phyloP scores from a whole-genome alignment of 1,284 basidiomycete species.

The Vanrija sp. region DNA sequence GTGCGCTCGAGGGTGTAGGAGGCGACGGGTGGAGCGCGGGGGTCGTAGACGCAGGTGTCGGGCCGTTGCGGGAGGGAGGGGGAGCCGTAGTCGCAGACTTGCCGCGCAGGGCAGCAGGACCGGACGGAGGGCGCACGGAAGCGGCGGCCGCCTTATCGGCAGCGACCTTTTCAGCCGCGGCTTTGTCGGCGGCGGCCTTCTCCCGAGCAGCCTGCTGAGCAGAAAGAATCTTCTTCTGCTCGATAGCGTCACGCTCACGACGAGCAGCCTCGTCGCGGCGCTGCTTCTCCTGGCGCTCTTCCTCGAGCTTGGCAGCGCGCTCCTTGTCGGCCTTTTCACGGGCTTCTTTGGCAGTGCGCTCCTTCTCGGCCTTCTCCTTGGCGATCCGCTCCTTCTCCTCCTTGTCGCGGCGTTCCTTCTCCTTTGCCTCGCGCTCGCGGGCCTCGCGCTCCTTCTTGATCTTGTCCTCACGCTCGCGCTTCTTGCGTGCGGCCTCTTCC shows the following conservation, averaged over 20 bases:
- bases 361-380: slow-evolving; percentile 63
- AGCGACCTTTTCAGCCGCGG: slow-evolving; percentile 30
- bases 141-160: slow-evolving; percentile 16
- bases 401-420: slow-evolving; percentile 53
- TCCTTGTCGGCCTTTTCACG: slow-evolving; percentile 41
- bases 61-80: slow-evolving; percentile 23
- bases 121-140: slow-evolving; percentile 5
- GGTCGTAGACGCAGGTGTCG: slow-evolving; percentile 23
- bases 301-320: slow-evolving; percentile 33
- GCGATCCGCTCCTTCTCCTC: slow-evolving; percentile 64
- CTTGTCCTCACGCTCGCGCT: slow-evolving; percentile 66
- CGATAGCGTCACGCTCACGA: slow-evolving; percentile 39
- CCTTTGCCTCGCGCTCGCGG: slow-evolving; percentile 49
- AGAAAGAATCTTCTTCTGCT: slow-evolving; percentile 38
- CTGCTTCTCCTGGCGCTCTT: slow-evolving; percentile 34
- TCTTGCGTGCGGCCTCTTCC: slow-evolving; percentile 56
- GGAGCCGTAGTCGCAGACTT: slow-evolving; percentile 3
- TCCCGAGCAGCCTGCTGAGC: slow-evolving; percentile 41
- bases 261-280: slow-evolving; percentile 36
- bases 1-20: slow-evolving; percentile 69
- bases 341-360: slow-evolving; percentile 36
- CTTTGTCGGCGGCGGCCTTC: slow-evolving; percentile 34
- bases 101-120: slow-evolving; percentile 7
- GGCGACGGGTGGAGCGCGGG: slow-evolving; percentile 81
- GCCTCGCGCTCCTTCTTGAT: slow-evolving; percentile 54